These are phyloP conservation scores for Ensete glaucum DNA, from an alignment of 176 grass and related monocot species.

Conservation along the genomic window DNA sequence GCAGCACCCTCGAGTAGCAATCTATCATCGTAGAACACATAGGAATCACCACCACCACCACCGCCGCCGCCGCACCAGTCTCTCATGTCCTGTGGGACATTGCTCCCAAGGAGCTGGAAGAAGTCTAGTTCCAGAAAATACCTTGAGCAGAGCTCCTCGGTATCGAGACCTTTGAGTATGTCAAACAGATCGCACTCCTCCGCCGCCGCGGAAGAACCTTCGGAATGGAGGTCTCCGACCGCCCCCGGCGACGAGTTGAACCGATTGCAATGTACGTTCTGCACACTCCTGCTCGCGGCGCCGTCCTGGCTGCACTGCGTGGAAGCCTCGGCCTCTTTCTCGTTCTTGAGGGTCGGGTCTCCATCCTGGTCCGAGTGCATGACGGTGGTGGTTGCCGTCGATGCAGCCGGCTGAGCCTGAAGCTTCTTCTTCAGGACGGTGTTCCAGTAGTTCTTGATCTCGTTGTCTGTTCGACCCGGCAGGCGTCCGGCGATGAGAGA, in stretches of 20 bases:
- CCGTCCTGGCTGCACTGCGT: too few relatives aligned
- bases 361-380: neutral
- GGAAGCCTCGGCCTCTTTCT: too few relatives aligned
- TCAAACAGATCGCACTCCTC: neutral
- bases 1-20: too few relatives aligned
- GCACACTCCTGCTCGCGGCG: too few relatives aligned
- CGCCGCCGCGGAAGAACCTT: neutral
- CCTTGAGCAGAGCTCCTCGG: neutral
- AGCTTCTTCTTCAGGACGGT: constrained; percentile 1
- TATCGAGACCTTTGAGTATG: neutral
- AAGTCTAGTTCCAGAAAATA: neutral
- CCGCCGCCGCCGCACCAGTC: neutral
- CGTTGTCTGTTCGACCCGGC: constrained; percentile 1
- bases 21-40: too few relatives aligned
- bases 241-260: neutral
- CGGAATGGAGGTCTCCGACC: neutral
- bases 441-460: constrained; percentile 7
- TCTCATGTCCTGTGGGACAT: neutral
- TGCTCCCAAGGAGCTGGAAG: neutral
- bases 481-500: constrained; percentile 7
- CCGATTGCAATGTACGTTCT: too few relatives aligned
- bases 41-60: too few relatives aligned
- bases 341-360: too few relatives aligned
- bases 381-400: too few relatives aligned
- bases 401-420: neutral